Evolutionary conservation across 805 yeast genomes (phyloP).

Genomic region (Barnettozyma salicaria): DNA sequence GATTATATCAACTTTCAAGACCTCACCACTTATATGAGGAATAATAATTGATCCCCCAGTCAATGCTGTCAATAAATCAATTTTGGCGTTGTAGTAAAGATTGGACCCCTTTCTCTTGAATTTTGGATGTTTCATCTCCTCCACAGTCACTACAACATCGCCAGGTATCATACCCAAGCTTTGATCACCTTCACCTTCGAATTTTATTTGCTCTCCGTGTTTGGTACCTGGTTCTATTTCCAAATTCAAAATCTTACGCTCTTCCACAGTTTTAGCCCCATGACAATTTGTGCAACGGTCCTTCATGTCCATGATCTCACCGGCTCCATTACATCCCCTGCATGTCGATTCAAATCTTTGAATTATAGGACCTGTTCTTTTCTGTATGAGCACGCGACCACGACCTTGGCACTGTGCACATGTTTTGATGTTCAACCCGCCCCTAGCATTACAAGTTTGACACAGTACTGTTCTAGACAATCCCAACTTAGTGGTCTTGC

Average conservation of each 20-base stretch:
- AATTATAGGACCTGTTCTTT: conserved; percentile 39
- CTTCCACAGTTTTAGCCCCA: conserved; percentile 41
- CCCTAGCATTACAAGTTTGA: conserved; percentile 44
- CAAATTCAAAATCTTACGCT: conserved; percentile 45
- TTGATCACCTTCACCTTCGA: conserved; percentile 63
- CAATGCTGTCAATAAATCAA: conserved; percentile 49
- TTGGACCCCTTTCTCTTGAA: conserved; percentile 41
- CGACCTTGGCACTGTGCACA: conserved; percentile 38
- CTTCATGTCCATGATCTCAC: conserved; percentile 28
- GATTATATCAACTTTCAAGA: conserved; percentile 33
- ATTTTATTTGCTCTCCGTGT: conserved; percentile 44
- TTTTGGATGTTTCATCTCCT: conserved; percentile 29
- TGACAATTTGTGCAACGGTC: conserved; percentile 38
- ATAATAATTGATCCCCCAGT: conserved; percentile 47
- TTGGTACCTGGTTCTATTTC: conserved; percentile 51
- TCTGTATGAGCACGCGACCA: conserved; percentile 36
- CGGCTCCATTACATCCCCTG: conserved; percentile 38
- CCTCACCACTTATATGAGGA: conserved; percentile 33
- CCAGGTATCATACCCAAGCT: conserved; percentile 56
- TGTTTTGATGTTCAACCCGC: conserved; percentile 31
- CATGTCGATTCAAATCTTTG: conserved; percentile 42
- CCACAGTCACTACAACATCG: conserved; percentile 54
- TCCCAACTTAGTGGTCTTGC: conserved; percentile 50
- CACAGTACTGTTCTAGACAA: conserved; percentile 48
- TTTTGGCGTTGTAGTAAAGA: conserved; percentile 37